Evolutionary conservation across 2,329 filamentous ascomycete genomes (phyloP).

Genomic region (Penicillium expansum): DNA sequence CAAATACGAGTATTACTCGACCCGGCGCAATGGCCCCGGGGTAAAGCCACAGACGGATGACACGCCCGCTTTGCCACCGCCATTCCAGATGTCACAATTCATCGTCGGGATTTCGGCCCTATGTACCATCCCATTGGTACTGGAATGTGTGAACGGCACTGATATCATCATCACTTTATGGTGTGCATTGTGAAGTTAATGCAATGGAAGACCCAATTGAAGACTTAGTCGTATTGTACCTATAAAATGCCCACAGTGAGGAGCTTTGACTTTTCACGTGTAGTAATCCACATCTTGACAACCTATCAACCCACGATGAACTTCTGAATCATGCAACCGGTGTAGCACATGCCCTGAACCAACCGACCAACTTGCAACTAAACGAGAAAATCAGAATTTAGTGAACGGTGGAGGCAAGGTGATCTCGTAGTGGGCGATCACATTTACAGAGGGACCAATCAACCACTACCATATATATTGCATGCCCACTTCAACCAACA

Average conservation of each 20-base stretch:
- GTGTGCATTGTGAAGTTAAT: background rate
- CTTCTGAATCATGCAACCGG: background rate
- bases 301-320: background rate
- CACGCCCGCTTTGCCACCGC: constrained; percentile 1
- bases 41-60: constrained; percentile 1
- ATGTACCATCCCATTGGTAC: background rate
- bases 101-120: background rate
- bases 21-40: constrained; percentile 2
- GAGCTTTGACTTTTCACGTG: background rate
- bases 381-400: background rate
- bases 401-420: background rate
- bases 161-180: background rate
- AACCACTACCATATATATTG: background rate
- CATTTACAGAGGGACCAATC: background rate
- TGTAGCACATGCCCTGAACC: background rate
- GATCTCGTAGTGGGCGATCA: background rate
- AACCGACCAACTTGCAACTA: background rate
- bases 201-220: background rate
- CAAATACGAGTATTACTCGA: background rate
- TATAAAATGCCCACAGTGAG: too few species aligned
- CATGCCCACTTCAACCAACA: background rate
- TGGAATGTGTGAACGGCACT: background rate
- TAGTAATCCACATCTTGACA: background rate
- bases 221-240: too few species aligned
- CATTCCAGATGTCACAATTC: background rate